Conservation (phyloP, 1,284 basidiomycete genomes). For the Puccinia polysora region DNA sequence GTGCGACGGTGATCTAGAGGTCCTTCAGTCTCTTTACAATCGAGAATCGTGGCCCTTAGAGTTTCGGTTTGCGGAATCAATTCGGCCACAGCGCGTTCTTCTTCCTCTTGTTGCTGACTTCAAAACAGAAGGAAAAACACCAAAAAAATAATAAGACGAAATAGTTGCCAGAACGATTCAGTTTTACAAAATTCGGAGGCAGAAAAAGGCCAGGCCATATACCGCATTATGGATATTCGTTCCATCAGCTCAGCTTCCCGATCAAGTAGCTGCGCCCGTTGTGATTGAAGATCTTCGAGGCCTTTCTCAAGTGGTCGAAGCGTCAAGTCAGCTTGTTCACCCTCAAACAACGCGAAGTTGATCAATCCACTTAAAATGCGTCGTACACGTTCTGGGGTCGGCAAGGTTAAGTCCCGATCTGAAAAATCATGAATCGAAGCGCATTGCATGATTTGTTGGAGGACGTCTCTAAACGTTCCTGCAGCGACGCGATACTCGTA, state of each 20-base stretch:
- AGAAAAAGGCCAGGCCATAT: background rate
- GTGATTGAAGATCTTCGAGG: constrained; percentile 8
- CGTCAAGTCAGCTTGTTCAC: constrained; percentile 14
- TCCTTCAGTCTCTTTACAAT: constrained; percentile 27
- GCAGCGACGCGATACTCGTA: constrained; percentile 26
- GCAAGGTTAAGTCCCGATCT: constrained; percentile 19
- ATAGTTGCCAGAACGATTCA: background rate
- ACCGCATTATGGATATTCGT: constrained; percentile 16
- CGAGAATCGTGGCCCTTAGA: constrained; percentile 24
- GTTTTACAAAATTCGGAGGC: background rate
- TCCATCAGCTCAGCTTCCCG: constrained; percentile 14
- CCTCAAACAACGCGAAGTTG: constrained; percentile 36
- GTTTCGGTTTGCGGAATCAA: constrained; percentile 24
- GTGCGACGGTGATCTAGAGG: constrained; percentile 19
- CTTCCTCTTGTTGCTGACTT: constrained; percentile 29
- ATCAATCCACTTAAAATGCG: constrained; percentile 38
- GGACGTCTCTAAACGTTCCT: constrained; percentile 28
- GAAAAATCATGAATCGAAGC: constrained; percentile 35
- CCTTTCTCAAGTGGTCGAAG: constrained; percentile 18
- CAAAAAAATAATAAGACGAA: background rate
- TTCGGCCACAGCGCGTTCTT: constrained; percentile 12
- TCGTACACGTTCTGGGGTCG: constrained; percentile 16
- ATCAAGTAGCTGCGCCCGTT: constrained; percentile 8
- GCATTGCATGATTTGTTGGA: constrained; percentile 31
- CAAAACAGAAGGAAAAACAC: background rate